Base-by-base conservation (phyloP, 805 yeast species). In the Yamadazyma ubonensis region DNA sequence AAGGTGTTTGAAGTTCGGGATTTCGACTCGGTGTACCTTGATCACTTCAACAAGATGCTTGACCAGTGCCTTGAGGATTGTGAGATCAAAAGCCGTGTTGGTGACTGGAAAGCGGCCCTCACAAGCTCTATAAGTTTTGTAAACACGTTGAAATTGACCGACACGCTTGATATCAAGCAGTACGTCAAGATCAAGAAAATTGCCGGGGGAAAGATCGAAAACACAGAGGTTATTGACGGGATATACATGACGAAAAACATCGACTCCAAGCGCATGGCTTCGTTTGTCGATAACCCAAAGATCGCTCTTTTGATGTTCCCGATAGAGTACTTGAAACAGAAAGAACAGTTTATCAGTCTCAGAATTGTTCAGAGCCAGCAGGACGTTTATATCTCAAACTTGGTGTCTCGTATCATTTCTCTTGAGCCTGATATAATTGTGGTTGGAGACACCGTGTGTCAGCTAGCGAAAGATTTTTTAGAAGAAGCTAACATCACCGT, bases 341-440 rank as follows among this genome's bases (percentile, higher is more conserved):
- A 83, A 39, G 88, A 84, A 48, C 86, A 81, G 45, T 83, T 88
- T 43, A 79, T 88, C 59, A 85, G 95, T 54, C 66, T 90, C 41
- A 85, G 87, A 42, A 85, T 95, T 1, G 82, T 91, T 1, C 69
- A 87, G 36, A 85, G 91, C 0, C 98, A 93, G 55, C 97, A 91
- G 54, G 69, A 76, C 34, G 96, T 91, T 50, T 91, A 83, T 53
- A 71, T 93, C 33, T 76, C 81, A 39, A 90, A 88, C 52, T 66
- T 91, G 22, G 93, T 89, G 0, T 83, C 83, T 2, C 71, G 97
- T 45, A 78, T 93, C 14, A 68, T 79, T 3, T 81, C 90, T 0
- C 63, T 93, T 41, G 76, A 75, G 35, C 96, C 99, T 0, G 86
- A 78, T 50, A 69, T 93, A 17, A 72, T 95, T 1, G 75, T 91